Evolutionary conservation across 257 asterid species (phyloP).

Genomic region (Ajuga chamaepitys): DNA sequence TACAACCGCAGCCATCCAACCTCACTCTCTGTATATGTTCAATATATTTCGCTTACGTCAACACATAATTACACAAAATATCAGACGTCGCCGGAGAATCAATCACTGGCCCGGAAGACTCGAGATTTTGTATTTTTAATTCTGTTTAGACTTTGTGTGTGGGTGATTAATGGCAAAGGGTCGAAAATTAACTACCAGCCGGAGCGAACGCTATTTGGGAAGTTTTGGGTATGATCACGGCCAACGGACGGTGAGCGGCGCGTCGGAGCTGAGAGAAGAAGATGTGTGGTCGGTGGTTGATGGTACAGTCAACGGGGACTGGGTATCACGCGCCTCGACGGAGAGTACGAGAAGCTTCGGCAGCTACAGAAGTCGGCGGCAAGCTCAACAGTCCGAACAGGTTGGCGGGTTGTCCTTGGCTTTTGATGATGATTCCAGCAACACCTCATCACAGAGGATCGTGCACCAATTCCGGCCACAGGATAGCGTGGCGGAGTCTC

Average conservation of each 20-base stretch:
- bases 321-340: conserved; percentile 42
- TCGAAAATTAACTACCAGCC: conserved; percentile 50
- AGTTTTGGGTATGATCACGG: conserved; percentile 27
- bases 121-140: not conserved
- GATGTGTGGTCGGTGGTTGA: conserved; percentile 72
- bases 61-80: not conserved
- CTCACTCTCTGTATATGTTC: conserved; percentile 16
- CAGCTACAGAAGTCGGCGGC: conserved; percentile 22
- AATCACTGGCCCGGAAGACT: conserved; percentile 13
- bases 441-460: conserved; percentile 38
- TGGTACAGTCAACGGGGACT: conserved; percentile 23
- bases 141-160: not conserved
- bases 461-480: conserved; percentile 48
- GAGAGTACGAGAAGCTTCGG: conserved; percentile 29
- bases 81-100: conserved; percentile 27
- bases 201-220: conserved; percentile 58
- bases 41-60: conserved; percentile 10
- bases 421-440: conserved; percentile 44
- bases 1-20: conserved; percentile 27
- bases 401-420: conserved; percentile 68
- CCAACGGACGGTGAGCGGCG: conserved; percentile 29
- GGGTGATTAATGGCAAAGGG: conserved; percentile 62
- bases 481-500: conserved; percentile 25
- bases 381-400: conserved; percentile 24
- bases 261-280: conserved; percentile 62